Evolutionary conservation across 2,329 filamentous ascomycete genomes (phyloP), one percentile per base, ranked within the genome.

Genomic region (Aspergillus fischeri): DNA sequence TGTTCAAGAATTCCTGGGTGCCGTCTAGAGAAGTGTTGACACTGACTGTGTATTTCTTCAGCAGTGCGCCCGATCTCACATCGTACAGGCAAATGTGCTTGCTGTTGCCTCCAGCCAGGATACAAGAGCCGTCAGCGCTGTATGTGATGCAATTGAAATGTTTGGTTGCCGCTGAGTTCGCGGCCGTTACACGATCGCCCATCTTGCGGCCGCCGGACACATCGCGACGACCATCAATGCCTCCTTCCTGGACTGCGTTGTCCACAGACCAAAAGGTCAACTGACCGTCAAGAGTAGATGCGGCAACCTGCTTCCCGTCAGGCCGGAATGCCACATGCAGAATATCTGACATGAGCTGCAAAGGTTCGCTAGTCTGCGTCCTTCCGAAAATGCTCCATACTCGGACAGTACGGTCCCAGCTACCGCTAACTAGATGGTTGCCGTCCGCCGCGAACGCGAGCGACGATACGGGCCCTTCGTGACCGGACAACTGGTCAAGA

Each of bases 41-140:
- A 65, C 91, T 96, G 67, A 97, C 92, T 1, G 93, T 97, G 70
- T 89, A 99, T 71, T 97, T 97, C 73, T 95, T 96, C 55, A 97
- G 80, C 10, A 99, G 79, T 0, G 94, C 91, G 73, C 94, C 92
- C 0, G 93, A 96, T 57, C 87, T 86, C 32, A 96, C 91, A n/a
- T 95, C 93, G 76, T 99, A 99, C 57, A 99, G 76, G 71, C 94
- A 97, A 53, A 99, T 97, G 74, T 96, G 97, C 78, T 99, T 99
- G 86, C 92, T 97, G 80, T 94, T 96, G 32, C 94, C 94, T 50
- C 86, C 92, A 0, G 93, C 94, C 44, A 99, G 80, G 10, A 99
- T 81, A 67, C 94, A 97, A 60, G 86, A 90, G 11, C 94, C 94
- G 70, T 99, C 94, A 1, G 91, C 89, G 71, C 92, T 96, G 77